Percentiles rank a stretch among this genome's conserved stretches.
Evolutionary conservation across 495 filamentous ascomycete genomes (phyloP).

Genomic region (Gamarada debralockiae): DNA sequence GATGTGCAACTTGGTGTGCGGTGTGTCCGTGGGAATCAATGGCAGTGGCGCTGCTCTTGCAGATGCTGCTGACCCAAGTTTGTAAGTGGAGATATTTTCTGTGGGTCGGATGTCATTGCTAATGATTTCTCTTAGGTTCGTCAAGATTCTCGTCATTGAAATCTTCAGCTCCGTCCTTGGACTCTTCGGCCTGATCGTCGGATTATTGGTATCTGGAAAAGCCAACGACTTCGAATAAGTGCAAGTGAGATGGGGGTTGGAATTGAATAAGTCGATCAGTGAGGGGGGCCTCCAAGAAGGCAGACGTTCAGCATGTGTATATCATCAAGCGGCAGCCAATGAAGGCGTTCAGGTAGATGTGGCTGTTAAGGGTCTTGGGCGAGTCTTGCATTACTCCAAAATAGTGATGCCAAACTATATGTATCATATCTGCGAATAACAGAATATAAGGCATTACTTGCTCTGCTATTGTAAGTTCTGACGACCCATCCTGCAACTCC

Average conservation of each 20-base stretch:
- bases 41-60: constrained; percentile 94
- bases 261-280: neutral
- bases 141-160: constrained; percentile 98
- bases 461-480: neutral
- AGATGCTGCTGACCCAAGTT: constrained; percentile 86
- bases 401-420: constrained; percentile 4
- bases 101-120: constrained; percentile 20
- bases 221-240: constrained; percentile 62
- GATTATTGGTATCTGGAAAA: constrained; percentile 79
- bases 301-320: constrained; percentile 12
- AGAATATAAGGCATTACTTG: neutral
- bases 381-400: constrained; percentile 5
- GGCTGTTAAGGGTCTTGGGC: constrained; percentile 2
- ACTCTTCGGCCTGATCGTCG: constrained; percentile 96
- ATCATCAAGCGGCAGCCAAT: neutral
- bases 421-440: constrained; percentile 9
- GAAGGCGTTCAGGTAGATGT: constrained; percentile 26
- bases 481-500: too few relatives aligned
- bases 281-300: neutral
- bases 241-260: too few relatives aligned
- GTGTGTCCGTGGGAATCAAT: constrained; percentile 96
- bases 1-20: constrained; percentile 91
- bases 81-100: constrained; percentile 55
- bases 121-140: constrained; percentile 59
- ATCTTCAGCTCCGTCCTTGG: constrained; percentile 99